These are phyloP conservation scores for Neofusicoccum sp. DNA, from an alignment of 2,329 filamentous ascomycete species.

Conservation along the genomic window DNA sequence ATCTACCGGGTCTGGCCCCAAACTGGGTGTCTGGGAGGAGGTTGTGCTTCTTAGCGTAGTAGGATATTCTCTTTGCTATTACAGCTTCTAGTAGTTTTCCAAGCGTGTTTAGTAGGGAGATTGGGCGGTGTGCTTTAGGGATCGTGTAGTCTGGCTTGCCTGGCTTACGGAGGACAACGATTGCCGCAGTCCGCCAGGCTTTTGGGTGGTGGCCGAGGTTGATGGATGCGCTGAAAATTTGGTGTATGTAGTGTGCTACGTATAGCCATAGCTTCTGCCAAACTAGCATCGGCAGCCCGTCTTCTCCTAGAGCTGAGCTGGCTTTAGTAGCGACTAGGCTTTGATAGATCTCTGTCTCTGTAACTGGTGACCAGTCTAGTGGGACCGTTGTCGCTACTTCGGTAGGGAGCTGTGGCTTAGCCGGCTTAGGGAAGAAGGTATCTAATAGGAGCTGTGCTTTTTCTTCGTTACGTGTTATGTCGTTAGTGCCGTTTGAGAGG, in stretches of 20 bases:
- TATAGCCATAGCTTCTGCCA: not conserved
- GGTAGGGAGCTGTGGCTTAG: not conserved
- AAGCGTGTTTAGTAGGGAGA: constrained; percentile 29
- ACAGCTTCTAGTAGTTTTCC: constrained; percentile 27
- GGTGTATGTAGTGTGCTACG: not conserved
- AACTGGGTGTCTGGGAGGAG: constrained; percentile 31
- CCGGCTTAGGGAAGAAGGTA: constrained; percentile 4
- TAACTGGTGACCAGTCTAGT: not conserved
- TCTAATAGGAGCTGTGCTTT: constrained; percentile 7
- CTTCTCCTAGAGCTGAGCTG: not conserved
- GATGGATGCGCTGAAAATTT: not conserved
- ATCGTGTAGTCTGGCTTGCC: constrained; percentile 30
- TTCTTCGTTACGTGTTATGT: not conserved
- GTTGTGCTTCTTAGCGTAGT: constrained; percentile 25
- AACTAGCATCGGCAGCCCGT: not conserved
- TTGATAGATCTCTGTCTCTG: not conserved
- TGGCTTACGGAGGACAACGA: constrained; percentile 26
- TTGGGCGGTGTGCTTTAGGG: constrained; percentile 30
- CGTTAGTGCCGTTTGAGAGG: not conserved
- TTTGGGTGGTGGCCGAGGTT: constrained; percentile 3
- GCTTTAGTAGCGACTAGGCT: not conserved
- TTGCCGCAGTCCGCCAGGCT: constrained; percentile 21
- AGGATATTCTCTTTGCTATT: constrained; percentile 26
- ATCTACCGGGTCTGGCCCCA: constrained; percentile 26
- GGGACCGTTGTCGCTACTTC: not conserved